Evolutionary conservation across 495 filamentous ascomycete genomes (phyloP).

Genomic region (Neurospora africana): DNA sequence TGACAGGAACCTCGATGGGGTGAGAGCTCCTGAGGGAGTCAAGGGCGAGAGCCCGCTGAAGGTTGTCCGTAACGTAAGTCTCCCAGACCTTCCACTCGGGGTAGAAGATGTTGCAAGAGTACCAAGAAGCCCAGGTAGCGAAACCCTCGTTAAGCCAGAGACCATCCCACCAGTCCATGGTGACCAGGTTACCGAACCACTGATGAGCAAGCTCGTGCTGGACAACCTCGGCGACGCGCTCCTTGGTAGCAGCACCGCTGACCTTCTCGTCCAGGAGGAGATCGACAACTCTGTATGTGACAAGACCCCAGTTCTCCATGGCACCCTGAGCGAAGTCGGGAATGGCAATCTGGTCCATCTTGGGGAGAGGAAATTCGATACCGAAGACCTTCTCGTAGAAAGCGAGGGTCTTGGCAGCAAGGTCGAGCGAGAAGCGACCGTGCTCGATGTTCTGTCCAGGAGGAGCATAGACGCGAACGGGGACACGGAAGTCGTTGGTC

Average conservation of each 20-base stretch:
- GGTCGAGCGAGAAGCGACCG: conserved; percentile 56
- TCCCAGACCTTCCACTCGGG: conserved; percentile 99
- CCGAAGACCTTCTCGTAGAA: conserved; percentile 74
- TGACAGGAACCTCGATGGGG: conserved; percentile 94
- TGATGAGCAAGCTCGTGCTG: conserved; percentile 97
- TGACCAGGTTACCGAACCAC: conserved; percentile 98
- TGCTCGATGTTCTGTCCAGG: conserved; percentile 54
- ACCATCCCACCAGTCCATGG: conserved; percentile 99
- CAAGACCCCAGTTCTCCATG: conserved; percentile 99
- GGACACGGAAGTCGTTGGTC: conserved; percentile 62
- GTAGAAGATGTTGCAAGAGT: conserved; percentile 76
- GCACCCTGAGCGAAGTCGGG: conserved; percentile 88
- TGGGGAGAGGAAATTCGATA: conserved; percentile 56
- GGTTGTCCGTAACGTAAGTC: conserved; percentile 79
- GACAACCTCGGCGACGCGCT: conserved; percentile 87
- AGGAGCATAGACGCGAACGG: conserved; percentile 60
- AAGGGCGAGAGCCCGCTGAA: conserved; percentile 76
- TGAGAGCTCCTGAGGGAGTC: conserved; percentile 92
- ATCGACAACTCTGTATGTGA: conserved; percentile 91
- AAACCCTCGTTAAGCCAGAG: conserved; percentile 98
- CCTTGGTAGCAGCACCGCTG: conserved; percentile 82
- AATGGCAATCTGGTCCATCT: conserved; percentile 98
- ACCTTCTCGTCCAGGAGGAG: conserved; percentile 85
- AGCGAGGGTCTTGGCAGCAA: conserved; percentile 55
- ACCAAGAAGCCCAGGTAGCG: conserved; percentile 77